These are phyloP conservation scores for Rhodamnia rubescens DNA, from an alignment of 345 rosid genomes.

Conservation along the genomic window DNA sequence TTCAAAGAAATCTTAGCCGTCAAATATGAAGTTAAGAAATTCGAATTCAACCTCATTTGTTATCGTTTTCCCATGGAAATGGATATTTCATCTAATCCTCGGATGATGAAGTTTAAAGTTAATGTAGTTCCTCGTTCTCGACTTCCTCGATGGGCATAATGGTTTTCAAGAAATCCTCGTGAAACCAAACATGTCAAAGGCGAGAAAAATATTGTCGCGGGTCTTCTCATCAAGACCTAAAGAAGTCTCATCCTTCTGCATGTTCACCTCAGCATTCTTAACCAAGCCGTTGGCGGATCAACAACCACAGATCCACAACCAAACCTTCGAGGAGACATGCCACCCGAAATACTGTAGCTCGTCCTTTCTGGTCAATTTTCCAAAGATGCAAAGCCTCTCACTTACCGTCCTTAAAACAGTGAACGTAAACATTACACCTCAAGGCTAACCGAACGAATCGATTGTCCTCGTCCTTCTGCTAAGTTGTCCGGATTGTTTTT, in stretches of 20 bases:
- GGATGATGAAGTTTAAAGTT: neutral
- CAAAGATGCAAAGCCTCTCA: neutral
- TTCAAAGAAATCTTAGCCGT: neutral
- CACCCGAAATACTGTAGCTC: neutral
- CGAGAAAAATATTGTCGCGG: neutral
- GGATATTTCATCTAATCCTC: no score
- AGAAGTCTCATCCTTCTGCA: neutral
- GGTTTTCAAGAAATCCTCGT: neutral
- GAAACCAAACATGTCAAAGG: neutral
- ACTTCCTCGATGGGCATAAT: neutral
- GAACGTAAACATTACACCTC: no score
- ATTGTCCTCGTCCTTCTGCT: neutral
- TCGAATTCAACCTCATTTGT: neutral
- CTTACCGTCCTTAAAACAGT: no score
- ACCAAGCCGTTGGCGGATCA: neutral
- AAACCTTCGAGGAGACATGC: neutral
- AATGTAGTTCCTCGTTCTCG: neutral
- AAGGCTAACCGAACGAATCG: neutral
- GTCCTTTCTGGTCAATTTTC: neutral
- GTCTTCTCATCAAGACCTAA: neutral
- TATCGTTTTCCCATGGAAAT: neutral
- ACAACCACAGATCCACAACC: neutral
- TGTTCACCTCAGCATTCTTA: neutral
- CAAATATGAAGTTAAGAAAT: neutral
- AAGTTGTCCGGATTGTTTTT: neutral